Evolutionary conservation across 495 filamentous ascomycete species (phyloP).

Genomic region (Letharia columbiana): DNA sequence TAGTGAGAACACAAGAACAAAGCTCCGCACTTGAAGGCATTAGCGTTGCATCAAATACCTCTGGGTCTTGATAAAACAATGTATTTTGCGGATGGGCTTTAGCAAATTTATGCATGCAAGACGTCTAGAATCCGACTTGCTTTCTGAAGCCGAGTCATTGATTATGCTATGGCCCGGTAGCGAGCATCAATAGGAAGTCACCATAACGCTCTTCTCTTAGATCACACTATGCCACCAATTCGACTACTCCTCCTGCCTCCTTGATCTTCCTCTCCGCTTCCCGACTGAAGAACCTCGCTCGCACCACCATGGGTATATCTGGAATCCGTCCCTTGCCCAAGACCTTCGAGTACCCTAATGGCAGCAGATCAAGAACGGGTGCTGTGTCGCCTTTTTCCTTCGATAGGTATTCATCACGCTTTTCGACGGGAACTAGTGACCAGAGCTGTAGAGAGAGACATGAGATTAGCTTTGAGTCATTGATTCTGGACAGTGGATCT

Average conservation of each 20-base stretch:
- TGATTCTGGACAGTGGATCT: constrained; percentile 16
- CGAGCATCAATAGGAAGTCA: not conserved
- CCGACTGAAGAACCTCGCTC: constrained; percentile 78
- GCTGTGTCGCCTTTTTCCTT: constrained; percentile 68
- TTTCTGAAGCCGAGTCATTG: not conserved
- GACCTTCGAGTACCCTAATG: constrained; percentile 87
- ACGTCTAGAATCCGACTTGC: too few species aligned
- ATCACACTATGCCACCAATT: constrained; percentile 70
- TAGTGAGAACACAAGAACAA: constrained; percentile 14
- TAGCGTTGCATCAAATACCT: constrained; percentile 12
- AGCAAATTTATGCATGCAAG: not conserved
- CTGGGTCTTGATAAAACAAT: not conserved
- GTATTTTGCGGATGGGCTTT: not conserved
- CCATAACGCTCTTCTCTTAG: not conserved
- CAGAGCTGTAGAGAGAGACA: constrained; percentile 49
- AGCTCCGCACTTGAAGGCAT: not conserved
- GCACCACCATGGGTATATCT: constrained; percentile 75
- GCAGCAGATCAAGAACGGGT: constrained; percentile 85
- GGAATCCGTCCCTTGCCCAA: constrained; percentile 88
- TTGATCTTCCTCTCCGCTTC: constrained; percentile 93
- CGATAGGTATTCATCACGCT: constrained; percentile 72
- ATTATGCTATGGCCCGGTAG: not conserved
- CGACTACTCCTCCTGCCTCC: constrained; percentile 81
- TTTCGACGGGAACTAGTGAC: constrained; percentile 72
- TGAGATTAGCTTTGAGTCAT: not conserved